Percentiles rank a stretch among this genome's conserved stretches.
These are phyloP conservation scores for Metschnikowia colocasiae DNA, from an alignment of 805 yeast species.

Conservation along the genomic window DNA sequence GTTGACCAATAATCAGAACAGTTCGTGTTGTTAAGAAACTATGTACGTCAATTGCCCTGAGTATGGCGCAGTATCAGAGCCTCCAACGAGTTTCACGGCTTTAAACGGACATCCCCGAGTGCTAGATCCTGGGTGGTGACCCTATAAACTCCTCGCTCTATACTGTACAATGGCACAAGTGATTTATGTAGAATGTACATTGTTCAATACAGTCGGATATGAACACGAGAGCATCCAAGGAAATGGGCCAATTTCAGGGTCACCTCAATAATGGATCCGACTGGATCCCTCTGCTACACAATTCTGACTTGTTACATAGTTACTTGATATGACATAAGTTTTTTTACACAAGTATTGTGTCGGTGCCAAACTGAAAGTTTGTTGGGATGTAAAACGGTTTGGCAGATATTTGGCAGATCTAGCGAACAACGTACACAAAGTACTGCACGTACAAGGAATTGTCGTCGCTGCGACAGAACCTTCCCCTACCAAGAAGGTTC, in stretches of 20 bases:
- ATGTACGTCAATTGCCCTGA: neutral
- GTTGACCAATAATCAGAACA: slow-evolving; percentile 38
- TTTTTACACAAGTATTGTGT: too few relatives aligned
- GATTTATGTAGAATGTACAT: neutral
- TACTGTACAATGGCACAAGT: neutral
- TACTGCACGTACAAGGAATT: slow-evolving; percentile 54
- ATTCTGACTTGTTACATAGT: too few relatives aligned
- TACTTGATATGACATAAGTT: too few relatives aligned
- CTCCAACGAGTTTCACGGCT: neutral
- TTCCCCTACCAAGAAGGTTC: slow-evolving; percentile 56
- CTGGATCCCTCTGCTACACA: too few relatives aligned
- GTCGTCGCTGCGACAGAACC: slow-evolving; percentile 43
- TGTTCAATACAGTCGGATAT: neutral
- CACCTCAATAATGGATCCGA: too few relatives aligned
- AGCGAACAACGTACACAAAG: slow-evolving; percentile 37
- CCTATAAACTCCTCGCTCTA: neutral
- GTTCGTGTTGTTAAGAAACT: slow-evolving; percentile 36
- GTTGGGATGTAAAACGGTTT: too few relatives aligned
- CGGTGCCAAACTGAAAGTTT: too few relatives aligned
- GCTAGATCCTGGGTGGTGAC: neutral
- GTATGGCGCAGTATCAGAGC: neutral
- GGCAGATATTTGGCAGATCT: too few relatives aligned
- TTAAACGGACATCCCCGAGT: neutral
- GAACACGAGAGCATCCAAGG: too few relatives aligned
- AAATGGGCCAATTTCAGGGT: too few relatives aligned